A percentile compares a stretch with the other conserved stretches of the same genome.
These are phyloP conservation scores for Marsdenia floribunda DNA, from an alignment of 257 asterid species.

Conservation along the genomic window DNA sequence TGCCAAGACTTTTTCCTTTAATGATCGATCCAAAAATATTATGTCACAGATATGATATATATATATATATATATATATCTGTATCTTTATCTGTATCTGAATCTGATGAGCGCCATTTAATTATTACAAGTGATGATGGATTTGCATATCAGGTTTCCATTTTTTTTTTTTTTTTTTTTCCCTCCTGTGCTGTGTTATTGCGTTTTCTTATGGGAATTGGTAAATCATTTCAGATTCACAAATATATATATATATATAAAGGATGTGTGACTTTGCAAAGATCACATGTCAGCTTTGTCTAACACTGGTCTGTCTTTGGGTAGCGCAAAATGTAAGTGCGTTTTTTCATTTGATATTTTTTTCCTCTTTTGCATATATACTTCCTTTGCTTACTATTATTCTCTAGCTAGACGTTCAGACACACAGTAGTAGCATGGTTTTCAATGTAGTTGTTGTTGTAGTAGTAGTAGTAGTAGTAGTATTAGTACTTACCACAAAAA, in stretches of 20 bases:
- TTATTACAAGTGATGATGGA: constrained; percentile 20
- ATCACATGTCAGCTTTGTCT: constrained; percentile 55
- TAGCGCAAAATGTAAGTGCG: constrained; percentile 19
- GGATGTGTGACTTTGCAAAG: constrained; percentile 32
- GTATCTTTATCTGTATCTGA: too few species aligned
- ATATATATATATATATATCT: not conserved
- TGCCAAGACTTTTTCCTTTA: not conserved
- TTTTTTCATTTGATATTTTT: constrained; percentile 8
- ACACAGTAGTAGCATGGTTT: not conserved
- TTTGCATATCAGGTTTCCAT: constrained; percentile 37
- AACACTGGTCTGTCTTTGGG: constrained; percentile 36
- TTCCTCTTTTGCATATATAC: constrained; percentile 19
- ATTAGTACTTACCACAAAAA: too few species aligned
- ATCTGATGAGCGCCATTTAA: too few species aligned
- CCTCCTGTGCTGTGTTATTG: not conserved
- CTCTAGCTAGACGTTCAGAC: constrained; percentile 1
- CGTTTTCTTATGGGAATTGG: constrained; percentile 25
- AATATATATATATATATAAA: constrained; percentile 12
- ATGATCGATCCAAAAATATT: constrained; percentile 12
- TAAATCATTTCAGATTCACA: constrained; percentile 22
- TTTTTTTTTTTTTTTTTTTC: constrained; percentile 22
- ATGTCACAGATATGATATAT: constrained; percentile 11
- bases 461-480: too few species aligned
- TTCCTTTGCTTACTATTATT: constrained; percentile 6
- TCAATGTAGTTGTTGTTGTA: not conserved